Evolutionary conservation across 192 early-diverging fungal genomes (phyloP), one percentile per base, ranked within the genome.

Genomic region (Glomus cerebriforme): DNA sequence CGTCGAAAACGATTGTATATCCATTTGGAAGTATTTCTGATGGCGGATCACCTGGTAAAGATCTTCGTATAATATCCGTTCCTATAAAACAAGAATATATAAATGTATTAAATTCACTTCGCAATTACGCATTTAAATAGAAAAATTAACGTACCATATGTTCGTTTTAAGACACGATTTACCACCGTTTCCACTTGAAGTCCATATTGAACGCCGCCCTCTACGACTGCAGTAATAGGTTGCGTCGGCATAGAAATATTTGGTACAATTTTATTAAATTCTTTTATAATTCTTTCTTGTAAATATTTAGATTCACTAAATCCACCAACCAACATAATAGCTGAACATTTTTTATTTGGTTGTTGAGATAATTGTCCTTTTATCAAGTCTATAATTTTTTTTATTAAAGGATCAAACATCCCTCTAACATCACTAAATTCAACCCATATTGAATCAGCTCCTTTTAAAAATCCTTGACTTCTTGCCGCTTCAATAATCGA

Each of bases 321-420:
- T 2, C 88, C 88, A 81, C 88, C 88, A 24, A 87, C 86, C 32
- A 89, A 58, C 62, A 54, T 54, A 22, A 54, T 54, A 17, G 19
- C 49, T 22, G 49, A 89, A 70, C 78, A 88, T 29, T 70, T 71
- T 31, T 37, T 47, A 43, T 82, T 43, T 43, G 10, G 79, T 37
- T 81, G 78, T 60, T 87, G 82, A 59, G 79, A 75, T 12, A 89
- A 74, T 54, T 89, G 88, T 35, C 86, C 83, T 59, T 84, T 81
- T 59, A 87, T 86, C 69, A 89, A 63, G 66, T 80, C 82, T n/a
- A 89, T 49, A 6, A 89, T 85, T 67, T 87, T 83, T 19, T 83
- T 81, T 29, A 89, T 84, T 12, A 89, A 85, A 12, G 88, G 88
- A 29, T 87, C 86, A 84, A 89, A 89, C 12, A 89, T 86, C 54